Percentiles rank a stretch among this genome's conserved stretches.
Evolutionary conservation across 768 basidiomycete species (phyloP).

Genomic region (Rhizopogon roseolus): DNA sequence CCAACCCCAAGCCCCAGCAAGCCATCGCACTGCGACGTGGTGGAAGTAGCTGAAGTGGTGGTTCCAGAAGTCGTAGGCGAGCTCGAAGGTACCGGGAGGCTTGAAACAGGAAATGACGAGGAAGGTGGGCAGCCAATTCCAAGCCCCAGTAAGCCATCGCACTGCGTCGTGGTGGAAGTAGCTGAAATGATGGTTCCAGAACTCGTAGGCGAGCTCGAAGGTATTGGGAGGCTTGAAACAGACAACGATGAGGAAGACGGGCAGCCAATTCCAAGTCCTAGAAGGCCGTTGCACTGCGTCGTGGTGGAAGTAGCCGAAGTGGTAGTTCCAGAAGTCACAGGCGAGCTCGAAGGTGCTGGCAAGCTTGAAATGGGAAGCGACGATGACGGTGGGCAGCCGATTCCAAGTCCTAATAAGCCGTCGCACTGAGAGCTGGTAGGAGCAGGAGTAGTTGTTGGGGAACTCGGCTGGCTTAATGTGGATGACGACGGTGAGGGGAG

Average conservation of each 20-base stretch:
- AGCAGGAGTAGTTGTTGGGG: background rate
- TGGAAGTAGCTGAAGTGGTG: background rate
- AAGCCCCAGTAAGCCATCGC: no score
- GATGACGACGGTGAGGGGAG: conserved; percentile 3
- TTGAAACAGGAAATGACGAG: background rate
- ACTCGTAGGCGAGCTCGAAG: no score
- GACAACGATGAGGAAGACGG: no score
- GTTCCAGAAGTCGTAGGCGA: conserved; percentile 1
- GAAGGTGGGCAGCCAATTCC: no score
- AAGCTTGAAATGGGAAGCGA: background rate
- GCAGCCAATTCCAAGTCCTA: no score
- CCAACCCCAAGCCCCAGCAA: conserved; percentile 9
- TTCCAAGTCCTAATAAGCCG: conserved; percentile 8
- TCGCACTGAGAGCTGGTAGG: conserved; percentile 2
- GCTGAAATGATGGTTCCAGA: no score
- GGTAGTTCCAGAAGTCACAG: no score
- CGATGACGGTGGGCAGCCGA: conserved; percentile 6
- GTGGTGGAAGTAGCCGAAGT: no score
- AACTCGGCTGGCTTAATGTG: background rate
- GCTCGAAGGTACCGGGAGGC: background rate
- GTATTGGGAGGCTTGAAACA: no score
- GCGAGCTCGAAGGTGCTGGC: no score
- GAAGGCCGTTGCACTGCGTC: no score
- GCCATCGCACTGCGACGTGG: conserved; percentile 9
- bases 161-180: no score